Conservation (phyloP, 2,329 filamentous ascomycete species). For the Ascochyta rabiei region DNA sequence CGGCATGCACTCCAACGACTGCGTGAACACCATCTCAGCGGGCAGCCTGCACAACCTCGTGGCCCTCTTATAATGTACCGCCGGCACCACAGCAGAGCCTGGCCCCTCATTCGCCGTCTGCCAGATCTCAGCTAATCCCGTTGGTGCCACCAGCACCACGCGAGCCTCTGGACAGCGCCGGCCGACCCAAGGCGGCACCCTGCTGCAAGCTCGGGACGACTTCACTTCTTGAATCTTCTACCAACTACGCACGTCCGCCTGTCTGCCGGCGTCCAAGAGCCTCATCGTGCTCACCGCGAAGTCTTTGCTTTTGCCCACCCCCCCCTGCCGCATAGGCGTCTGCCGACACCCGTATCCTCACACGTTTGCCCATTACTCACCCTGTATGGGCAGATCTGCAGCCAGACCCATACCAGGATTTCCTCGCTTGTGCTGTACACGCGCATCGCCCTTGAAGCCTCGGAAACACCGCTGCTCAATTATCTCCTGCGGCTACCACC, state of each 20-base stretch:
- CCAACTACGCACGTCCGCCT: slow-evolving; percentile 37
- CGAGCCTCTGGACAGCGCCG: slow-evolving; percentile 31
- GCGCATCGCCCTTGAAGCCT: slow-evolving; percentile 27
- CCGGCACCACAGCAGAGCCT: slow-evolving; percentile 27
- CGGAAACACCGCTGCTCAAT: slow-evolving; percentile 13
- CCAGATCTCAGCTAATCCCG: slow-evolving; percentile 31
- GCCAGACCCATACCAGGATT: slow-evolving; percentile 28
- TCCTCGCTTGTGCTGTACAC: slow-evolving; percentile 39
- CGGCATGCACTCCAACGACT: slow-evolving; percentile 20
- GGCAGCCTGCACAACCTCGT: slow-evolving; percentile 45
- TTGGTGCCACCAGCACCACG: slow-evolving; percentile 30
- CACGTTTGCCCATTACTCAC: slow-evolving; percentile 21
- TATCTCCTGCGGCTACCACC: slow-evolving; percentile 35
- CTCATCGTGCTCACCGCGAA: slow-evolving; percentile 26
- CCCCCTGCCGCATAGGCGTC: slow-evolving; percentile 36
- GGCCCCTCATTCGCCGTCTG: slow-evolving; percentile 36
- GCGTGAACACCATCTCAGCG: slow-evolving; percentile 35
- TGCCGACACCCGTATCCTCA: slow-evolving; percentile 35
- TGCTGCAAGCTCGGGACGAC: slow-evolving; percentile 31
- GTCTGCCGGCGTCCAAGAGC: slow-evolving; percentile 26
- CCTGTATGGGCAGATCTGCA: slow-evolving; percentile 44
- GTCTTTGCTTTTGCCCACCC: slow-evolving; percentile 34
- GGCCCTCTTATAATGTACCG: slow-evolving; percentile 39
- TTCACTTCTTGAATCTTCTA: slow-evolving; percentile 38
- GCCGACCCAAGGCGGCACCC: slow-evolving; percentile 26